Evolutionary conservation across 306 rosid genomes (phyloP), one percentile per base, ranked within the genome.

Genomic region (Datisca glomerata): DNA sequence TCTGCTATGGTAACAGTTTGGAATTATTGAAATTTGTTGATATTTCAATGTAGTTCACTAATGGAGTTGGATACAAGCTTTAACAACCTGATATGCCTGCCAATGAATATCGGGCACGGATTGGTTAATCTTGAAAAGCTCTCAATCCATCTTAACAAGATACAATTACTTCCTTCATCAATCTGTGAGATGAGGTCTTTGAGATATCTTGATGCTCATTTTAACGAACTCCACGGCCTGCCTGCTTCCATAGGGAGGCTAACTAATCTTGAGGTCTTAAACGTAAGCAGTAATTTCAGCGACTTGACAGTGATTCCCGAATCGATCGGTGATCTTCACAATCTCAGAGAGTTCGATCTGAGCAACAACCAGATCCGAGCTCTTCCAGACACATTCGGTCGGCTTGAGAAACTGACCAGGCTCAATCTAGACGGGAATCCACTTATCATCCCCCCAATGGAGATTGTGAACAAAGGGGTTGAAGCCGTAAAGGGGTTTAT

Each of bases 371-470:
- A 89, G 66, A 80, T 89, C 38, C 76, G 57, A 35, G 72, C 79
- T 17, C 93, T 89, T 43, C 98, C 93, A 5, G 81, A 68, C 15
- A 65, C 91, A 28, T 80, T 89, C 31, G 93, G 98, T 5, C 83
- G 95, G 56, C 93, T 89, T 9, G 74, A 83, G 34, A 68, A 57
- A 44, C 41, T 89, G 69, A 50, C 42, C 67, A 80, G 68, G 67
- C 74, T 89, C 14, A 84, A 80, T 65, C 36, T 89, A 81, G 98
- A 84, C 6, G 86, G 74, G 60, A 89, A 80, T 68, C 98, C 98
- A 12, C 53, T 77, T 24, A 75, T 61, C 41, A 24, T 80, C 65
- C 95, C 98, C 15, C 95, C 98, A 6, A 3, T 10, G 29, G 79
- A 59, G 58, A 23, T 77, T 49, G 86, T 78, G 19, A 42, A 63